These are phyloP conservation scores for Trichoderma arundinaceum DNA, from an alignment of 2,329 filamentous ascomycete species.

Conservation along the genomic window DNA sequence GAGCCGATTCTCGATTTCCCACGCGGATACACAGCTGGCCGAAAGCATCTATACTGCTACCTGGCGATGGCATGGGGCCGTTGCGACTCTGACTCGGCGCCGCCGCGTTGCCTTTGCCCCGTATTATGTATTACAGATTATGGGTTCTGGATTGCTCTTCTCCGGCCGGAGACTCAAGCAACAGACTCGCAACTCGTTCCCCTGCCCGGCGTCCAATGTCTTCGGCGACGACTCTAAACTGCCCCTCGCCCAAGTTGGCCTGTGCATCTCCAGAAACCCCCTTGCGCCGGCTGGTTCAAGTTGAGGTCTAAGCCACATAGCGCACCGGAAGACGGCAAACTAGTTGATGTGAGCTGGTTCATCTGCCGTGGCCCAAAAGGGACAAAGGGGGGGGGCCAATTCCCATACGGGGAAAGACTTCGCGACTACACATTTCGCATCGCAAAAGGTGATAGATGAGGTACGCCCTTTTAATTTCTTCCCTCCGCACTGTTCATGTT, in stretches of 20 bases:
- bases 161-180: background rate
- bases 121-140: background rate
- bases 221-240: background rate
- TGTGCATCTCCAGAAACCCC: background rate
- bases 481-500: background rate
- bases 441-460: background rate
- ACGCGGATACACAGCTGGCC: background rate
- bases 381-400: slow-evolving; percentile 8
- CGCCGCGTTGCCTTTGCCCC: background rate
- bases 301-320: slow-evolving; percentile 28
- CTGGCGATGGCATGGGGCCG: background rate
- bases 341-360: slow-evolving; percentile 6
- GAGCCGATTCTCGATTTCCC: background rate
- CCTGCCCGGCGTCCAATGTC: background rate
- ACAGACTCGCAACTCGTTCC: slow-evolving; percentile 12
- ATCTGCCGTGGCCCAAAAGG: slow-evolving; percentile 8
- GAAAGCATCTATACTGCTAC: background rate
- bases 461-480: background rate
- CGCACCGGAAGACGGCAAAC: slow-evolving; percentile 24
- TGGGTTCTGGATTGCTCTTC: too few species aligned
- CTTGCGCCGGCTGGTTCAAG: slow-evolving; percentile 6
- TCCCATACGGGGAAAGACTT: background rate
- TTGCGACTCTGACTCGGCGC: background rate
- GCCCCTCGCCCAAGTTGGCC: background rate
- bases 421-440: background rate